Evolutionary conservation across 2,329 filamentous ascomycete genomes (phyloP).

Genomic region (Corynespora cassiicola): DNA sequence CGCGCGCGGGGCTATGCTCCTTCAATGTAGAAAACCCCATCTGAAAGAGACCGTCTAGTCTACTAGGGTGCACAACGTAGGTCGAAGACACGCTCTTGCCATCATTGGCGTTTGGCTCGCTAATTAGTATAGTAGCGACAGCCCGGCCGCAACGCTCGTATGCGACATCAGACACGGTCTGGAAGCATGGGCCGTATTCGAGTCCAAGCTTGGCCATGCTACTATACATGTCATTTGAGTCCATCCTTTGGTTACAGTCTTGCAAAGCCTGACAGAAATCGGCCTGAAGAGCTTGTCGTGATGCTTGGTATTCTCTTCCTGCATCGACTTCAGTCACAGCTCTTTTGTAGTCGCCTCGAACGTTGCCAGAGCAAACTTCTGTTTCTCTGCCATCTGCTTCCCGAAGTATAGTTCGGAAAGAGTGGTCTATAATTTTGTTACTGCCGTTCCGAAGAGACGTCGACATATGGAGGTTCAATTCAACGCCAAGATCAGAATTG

Average conservation of each 20-base stretch:
- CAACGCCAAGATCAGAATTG: slow-evolving; percentile 5
- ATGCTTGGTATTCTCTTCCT: slow-evolving; percentile 1
- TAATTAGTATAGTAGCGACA: slow-evolving; percentile 2
- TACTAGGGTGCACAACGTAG: slow-evolving; percentile 6
- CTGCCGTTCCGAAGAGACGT: neutral
- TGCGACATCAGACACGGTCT: slow-evolving; percentile 12
- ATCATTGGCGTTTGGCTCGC: neutral
- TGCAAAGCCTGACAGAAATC: slow-evolving; percentile 1
- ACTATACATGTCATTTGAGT: slow-evolving; percentile 11
- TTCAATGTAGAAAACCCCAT: slow-evolving; percentile 2
- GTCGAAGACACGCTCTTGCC: neutral
- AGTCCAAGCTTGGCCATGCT: slow-evolving; percentile 13
- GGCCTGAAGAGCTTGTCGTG: neutral
- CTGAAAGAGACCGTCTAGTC: slow-evolving; percentile 10
- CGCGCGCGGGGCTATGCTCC: neutral
- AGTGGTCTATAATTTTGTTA: slow-evolving; percentile 1
- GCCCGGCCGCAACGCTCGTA: slow-evolving; percentile 4
- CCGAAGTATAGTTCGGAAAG: slow-evolving; percentile 3
- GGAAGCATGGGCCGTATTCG: slow-evolving; percentile 20
- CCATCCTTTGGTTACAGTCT: slow-evolving; percentile 1
- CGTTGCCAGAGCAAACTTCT: slow-evolving; percentile 7
- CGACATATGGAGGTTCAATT: slow-evolving; percentile 3
- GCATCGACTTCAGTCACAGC: slow-evolving; percentile 2
- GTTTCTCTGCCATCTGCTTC: neutral
- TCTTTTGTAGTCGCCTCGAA: slow-evolving; percentile 1